A percentile compares a stretch with the other conserved stretches of the same genome.
Conservation (phyloP, 176 grass and related monocot genomes). For the Chloris gayana region DNA sequence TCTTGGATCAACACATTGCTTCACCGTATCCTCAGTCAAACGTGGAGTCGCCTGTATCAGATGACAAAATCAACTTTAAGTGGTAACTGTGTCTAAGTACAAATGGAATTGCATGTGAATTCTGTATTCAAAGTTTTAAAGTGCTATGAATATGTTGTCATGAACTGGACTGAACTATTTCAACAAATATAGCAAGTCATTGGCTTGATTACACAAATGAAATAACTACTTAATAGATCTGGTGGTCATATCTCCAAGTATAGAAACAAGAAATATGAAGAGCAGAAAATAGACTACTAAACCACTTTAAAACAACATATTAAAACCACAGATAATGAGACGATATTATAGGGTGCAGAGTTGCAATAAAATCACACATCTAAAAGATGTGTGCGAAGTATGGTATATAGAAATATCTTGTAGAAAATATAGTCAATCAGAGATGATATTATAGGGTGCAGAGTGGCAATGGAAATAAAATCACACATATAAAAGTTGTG, state of each 20-base stretch:
- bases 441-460: not conserved
- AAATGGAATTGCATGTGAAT: not conserved
- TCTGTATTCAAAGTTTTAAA: not conserved
- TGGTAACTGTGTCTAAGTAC: not conserved
- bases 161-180: constrained; percentile 8
- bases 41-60: constrained; percentile 68
- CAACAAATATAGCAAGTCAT: not conserved
- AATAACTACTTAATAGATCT: not conserved
- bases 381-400: not conserved
- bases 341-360: not conserved
- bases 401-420: not conserved
- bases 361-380: not conserved
- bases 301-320: not conserved
- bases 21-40: constrained; percentile 80
- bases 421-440: not conserved
- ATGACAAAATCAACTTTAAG: constrained; percentile 5
- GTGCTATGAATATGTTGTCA: not conserved
- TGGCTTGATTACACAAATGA: not conserved
- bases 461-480: not conserved
- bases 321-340: not conserved
- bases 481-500: not conserved
- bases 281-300: not conserved
- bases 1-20: constrained; percentile 86
- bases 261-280: constrained; percentile 18
- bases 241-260: not conserved